Conservation (phyloP, 257 asterid genomes). For the Nicotiana otophora region DNA sequence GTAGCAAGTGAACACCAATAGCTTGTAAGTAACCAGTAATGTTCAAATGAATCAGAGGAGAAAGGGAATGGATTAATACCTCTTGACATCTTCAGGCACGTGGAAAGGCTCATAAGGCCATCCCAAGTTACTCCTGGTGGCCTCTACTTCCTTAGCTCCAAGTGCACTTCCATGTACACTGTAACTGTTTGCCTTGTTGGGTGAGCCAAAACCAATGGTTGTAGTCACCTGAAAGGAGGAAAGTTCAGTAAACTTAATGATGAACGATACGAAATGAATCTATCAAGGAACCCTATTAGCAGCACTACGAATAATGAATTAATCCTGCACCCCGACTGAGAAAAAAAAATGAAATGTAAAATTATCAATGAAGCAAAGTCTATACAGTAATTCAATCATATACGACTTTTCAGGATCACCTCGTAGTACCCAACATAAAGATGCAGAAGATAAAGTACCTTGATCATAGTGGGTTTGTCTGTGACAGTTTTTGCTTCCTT, state of each 20-base stretch:
- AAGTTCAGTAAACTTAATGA: conserved; percentile 8
- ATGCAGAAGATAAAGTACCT: conserved; percentile 30
- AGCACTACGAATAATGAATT: background rate
- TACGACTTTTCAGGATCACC: conserved; percentile 5
- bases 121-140: conserved; percentile 87
- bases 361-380: background rate
- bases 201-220: conserved; percentile 77
- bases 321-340: background rate
- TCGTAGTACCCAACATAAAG: background rate
- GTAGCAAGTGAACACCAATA: conserved; percentile 15
- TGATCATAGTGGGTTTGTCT: conserved; percentile 81
- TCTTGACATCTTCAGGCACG: conserved; percentile 95
- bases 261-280: background rate
- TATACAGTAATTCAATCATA: conserved; percentile 4
- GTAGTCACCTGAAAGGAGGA: conserved; percentile 52
- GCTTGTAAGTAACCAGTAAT: conserved; percentile 6
- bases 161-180: conserved; percentile 82
- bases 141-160: conserved; percentile 95
- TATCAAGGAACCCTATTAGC: background rate
- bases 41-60: background rate
- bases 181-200: conserved; percentile 76
- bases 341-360: background rate
- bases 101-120: conserved; percentile 88
- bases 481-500: conserved; percentile 79
- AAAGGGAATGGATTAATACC: conserved; percentile 27